Evolutionary conservation across 148 eudicot genomes (phyloP), one percentile per base, ranked within the genome.

Genomic region (Persicaria tinctoria): DNA sequence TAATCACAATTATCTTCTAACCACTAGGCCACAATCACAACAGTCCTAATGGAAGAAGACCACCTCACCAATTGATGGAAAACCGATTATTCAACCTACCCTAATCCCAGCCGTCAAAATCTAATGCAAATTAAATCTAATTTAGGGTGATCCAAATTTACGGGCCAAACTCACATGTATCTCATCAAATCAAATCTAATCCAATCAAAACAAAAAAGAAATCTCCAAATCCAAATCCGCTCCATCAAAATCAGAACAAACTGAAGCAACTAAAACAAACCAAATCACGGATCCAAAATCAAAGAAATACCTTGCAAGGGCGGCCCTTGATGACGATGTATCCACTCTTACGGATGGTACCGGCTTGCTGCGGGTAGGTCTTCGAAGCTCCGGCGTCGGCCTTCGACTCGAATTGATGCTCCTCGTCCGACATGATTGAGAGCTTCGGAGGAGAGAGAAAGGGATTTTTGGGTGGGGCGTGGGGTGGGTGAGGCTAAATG

Each of bases 361-460:
- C 89, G 20, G 89, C 89, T 63, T 86, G 89, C 79, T 86, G 89
- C 0, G 89, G 89, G 46, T 18, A 86, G 44, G 86, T 86, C 80
- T 86, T 86, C 12, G 89, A 86, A 3, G 89, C 86, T 53, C 86
- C 86, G 48, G 88, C 88, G 53, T 86, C 88, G 62, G 86, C 88
- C 83, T 81, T 81, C 5, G 85, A 81, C 75, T 86, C 89, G 76
- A 86, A 86, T 11, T 86, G 86, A 53, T 86, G 86, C 80, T 86
- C 89, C 73, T 86, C 87, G 89, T 82, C 89, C 77, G 89, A 86
- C 89, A 86, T 86, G 18, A 11, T 76, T 20, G 2, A 47, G 23
- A 69, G 72, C 71, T 38, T 1, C 47, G n/a, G 47, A 38, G n/a
- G 5, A 50, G 27, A 23, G 53, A 50, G 53, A 13, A 50, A 50